These are phyloP conservation scores for Kwoniella shandongensis DNA, from an alignment of 768 basidiomycete genomes.

Conservation along the genomic window DNA sequence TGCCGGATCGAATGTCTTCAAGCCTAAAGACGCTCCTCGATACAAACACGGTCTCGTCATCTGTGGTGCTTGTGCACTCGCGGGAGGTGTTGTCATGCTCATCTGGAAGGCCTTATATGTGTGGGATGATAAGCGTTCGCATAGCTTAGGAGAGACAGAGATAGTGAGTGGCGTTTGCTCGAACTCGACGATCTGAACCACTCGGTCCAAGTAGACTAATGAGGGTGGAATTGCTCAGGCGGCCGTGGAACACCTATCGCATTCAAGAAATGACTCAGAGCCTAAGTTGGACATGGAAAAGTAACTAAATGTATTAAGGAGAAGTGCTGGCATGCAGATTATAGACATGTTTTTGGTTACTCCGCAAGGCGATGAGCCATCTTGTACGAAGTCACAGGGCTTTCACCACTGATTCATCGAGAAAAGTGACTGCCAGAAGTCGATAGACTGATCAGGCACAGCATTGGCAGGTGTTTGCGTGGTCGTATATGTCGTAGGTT, in stretches of 20 bases:
- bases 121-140: conserved; percentile 11
- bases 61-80: conserved; percentile 20
- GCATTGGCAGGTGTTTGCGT: background rate
- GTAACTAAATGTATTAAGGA: background rate
- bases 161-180: background rate
- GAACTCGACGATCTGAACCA: no score
- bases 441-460: conserved; percentile 5
- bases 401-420: conserved; percentile 13
- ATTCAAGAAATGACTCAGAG: no score
- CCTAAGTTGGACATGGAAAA: background rate
- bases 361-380: no score
- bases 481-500: background rate
- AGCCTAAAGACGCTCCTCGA: conserved; percentile 16
- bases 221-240: no score
- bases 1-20: conserved; percentile 27
- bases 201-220: no score
- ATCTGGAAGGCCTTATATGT: conserved; percentile 21
- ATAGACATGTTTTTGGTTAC: no score
- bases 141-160: background rate
- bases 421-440: conserved; percentile 22
- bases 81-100: conserved; percentile 20
- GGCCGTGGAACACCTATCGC: no score
- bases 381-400: no score
- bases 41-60: conserved; percentile 26
- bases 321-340: no score